Percentiles rank a stretch among this genome's conserved stretches.
phyloP scores from a whole-genome alignment of 805 yeast genomes.

The Ogataea pilisensis region DNA sequence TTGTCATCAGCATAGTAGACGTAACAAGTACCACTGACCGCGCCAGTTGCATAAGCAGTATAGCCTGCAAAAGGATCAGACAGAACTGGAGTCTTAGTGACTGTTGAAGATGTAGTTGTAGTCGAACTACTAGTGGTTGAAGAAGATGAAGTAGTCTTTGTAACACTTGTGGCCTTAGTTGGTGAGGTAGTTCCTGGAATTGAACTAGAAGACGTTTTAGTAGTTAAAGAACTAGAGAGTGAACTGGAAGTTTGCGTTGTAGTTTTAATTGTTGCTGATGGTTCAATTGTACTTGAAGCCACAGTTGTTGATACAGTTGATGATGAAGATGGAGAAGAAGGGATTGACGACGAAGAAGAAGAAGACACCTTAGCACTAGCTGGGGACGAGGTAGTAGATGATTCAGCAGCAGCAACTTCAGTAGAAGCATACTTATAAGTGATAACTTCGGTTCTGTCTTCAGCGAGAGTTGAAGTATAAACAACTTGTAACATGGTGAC shows the following conservation, averaged over 20 bases:
- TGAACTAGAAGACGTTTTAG: slow-evolving; percentile 35
- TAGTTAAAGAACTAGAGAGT: slow-evolving; percentile 27
- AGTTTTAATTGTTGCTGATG: slow-evolving; percentile 3
- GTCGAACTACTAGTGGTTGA: slow-evolving; percentile 7
- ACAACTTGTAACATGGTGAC: slow-evolving; percentile 22
- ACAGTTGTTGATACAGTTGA: slow-evolving; percentile 31
- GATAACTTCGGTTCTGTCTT: slow-evolving; percentile 20
- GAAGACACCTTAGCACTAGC: no score
- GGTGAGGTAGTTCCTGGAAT: slow-evolving; percentile 22
- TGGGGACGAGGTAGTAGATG: slow-evolving; percentile 13
- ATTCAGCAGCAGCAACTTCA: slow-evolving; percentile 7
- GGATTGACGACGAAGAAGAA: slow-evolving; percentile 12
- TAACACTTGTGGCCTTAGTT: neutral
- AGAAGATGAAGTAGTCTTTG: slow-evolving; percentile 8
- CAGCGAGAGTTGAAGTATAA: slow-evolving; percentile 26
- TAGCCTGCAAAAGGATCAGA: slow-evolving; percentile 11
- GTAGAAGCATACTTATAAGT: slow-evolving; percentile 16
- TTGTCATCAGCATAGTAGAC: slow-evolving; percentile 34
- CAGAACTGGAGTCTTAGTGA: slow-evolving; percentile 4
- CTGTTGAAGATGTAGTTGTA: slow-evolving; percentile 5
- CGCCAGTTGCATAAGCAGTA: slow-evolving; percentile 31
- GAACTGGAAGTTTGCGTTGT: slow-evolving; percentile 2
- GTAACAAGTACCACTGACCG: slow-evolving; percentile 30
- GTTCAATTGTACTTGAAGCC: slow-evolving; percentile 6
- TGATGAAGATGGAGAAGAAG: slow-evolving; percentile 18